These are phyloP conservation scores for Apophysomyces elegans DNA, from an alignment of 371 early-diverging fungal genomes.

Conservation along the genomic window DNA sequence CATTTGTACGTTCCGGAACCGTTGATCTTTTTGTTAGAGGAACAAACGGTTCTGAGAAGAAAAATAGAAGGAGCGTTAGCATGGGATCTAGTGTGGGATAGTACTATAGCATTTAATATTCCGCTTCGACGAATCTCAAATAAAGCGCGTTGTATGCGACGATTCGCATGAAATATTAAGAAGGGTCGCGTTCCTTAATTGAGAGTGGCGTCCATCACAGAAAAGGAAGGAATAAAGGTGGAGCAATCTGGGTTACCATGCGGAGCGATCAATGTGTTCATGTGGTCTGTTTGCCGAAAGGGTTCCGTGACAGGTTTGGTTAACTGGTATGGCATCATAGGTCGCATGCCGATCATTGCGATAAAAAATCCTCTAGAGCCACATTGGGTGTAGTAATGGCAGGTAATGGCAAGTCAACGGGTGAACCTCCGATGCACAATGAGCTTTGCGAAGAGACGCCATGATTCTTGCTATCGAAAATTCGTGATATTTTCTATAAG, in stretches of 20 bases:
- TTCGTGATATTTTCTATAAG: no score
- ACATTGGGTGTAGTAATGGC: no score
- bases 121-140: slow-evolving; percentile 8
- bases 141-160: background rate
- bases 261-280: background rate
- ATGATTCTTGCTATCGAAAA: no score
- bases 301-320: slow-evolving; percentile 1
- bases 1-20: no score
- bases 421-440: no score
- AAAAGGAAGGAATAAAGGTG: background rate
- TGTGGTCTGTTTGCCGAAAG: background rate
- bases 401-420: no score
- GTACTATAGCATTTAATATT: background rate
- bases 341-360: slow-evolving; percentile 1
- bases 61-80: no score
- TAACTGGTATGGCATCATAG: background rate
- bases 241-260: slow-evolving; percentile 1
- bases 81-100: background rate
- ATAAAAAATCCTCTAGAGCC: no score
- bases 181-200: background rate
- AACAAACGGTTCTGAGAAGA: no score
- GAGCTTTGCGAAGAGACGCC: no score
- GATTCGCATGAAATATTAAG: background rate
- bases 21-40: no score
- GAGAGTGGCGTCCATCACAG: background rate